Percentiles rank a stretch among this genome's conserved stretches.
These are phyloP conservation scores for Colletotrichum sp. DNA, from an alignment of 2,329 filamentous ascomycete species.

Conservation along the genomic window DNA sequence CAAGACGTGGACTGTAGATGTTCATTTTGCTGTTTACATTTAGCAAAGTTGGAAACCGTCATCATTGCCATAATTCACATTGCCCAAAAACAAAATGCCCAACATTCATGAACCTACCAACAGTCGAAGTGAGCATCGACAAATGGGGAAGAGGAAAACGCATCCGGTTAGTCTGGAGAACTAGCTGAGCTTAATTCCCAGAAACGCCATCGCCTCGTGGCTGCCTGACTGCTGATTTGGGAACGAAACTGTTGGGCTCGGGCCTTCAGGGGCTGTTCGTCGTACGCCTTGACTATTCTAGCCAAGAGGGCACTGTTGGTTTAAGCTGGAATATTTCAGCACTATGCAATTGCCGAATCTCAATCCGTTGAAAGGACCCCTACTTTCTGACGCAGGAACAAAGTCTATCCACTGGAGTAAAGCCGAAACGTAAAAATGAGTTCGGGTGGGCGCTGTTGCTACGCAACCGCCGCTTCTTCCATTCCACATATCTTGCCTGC, in stretches of 20 bases:
- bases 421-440: background rate
- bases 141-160: background rate
- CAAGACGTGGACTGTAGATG: background rate
- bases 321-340: background rate
- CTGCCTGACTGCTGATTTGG: background rate
- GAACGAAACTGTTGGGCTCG: background rate
- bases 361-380: background rate
- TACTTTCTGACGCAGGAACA: background rate
- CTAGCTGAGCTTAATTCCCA: background rate
- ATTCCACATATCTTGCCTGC: background rate
- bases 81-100: background rate
- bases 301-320: background rate
- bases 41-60: background rate
- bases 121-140: background rate
- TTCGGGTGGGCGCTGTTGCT: background rate
- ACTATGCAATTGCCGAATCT: background rate
- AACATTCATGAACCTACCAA: rapidly evolving
- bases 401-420: background rate
- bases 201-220: background rate
- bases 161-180: background rate
- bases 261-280: background rate
- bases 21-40: background rate
- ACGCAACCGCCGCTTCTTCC: background rate
- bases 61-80: rapidly evolving
- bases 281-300: background rate